These are phyloP conservation scores for Saposhnikovia divaricata DNA, from an alignment of 129 eudicot genomes.

Conservation along the genomic window DNA sequence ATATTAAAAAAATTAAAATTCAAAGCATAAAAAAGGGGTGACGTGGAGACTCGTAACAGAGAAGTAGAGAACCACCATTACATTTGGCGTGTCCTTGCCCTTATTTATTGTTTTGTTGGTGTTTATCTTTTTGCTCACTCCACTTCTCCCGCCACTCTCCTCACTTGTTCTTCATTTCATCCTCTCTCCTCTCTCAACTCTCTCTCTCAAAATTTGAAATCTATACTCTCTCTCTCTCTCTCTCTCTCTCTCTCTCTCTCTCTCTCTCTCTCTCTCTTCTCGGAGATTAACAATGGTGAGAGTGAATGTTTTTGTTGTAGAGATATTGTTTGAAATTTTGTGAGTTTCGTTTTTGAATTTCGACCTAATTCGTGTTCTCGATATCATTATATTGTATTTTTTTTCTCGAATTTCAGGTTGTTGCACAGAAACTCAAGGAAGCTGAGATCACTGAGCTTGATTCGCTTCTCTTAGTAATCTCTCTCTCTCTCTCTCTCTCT, in stretches of 20 bases:
- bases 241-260: background rate
- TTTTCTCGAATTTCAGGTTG: conserved; percentile 51
- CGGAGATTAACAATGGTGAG: conserved; percentile 27
- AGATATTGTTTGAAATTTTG: background rate
- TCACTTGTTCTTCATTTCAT: conserved; percentile 5
- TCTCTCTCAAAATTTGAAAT: background rate
- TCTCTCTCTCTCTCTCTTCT: conserved; percentile 6
- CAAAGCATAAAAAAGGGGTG: background rate
- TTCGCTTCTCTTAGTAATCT: conserved; percentile 77
- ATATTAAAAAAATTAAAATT: too few relatives aligned
- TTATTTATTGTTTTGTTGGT: background rate
- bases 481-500: background rate
- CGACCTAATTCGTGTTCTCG: background rate
- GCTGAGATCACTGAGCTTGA: conserved; percentile 95
- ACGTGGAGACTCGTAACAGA: too few relatives aligned
- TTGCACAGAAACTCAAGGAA: conserved; percentile 89
- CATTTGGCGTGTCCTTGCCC: background rate
- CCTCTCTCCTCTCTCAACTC: background rate
- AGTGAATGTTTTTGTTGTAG: background rate
- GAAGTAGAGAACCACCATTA: background rate
- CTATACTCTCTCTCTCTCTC: conserved; percentile 9
- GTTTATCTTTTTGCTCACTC: background rate
- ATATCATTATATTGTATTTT: conserved; percentile 8
- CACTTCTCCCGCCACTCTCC: conserved; percentile 30
- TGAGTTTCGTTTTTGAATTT: background rate